These are phyloP conservation scores for Diatrype stigma DNA, from an alignment of 2,329 filamentous ascomycete genomes.

Conservation along the genomic window DNA sequence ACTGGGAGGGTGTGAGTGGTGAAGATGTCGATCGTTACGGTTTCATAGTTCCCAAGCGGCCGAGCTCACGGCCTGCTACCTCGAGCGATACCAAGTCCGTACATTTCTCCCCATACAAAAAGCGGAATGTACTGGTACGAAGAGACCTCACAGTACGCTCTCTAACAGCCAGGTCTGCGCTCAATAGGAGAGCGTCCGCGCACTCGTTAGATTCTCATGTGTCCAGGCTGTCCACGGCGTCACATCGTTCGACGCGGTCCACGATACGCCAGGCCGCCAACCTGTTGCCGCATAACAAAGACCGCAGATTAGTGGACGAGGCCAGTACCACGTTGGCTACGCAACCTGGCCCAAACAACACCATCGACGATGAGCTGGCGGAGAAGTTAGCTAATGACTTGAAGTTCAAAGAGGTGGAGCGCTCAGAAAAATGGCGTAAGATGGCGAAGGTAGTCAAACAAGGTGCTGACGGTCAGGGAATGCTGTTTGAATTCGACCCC, in stretches of 20 bases:
- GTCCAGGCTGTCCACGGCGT: constrained; percentile 47
- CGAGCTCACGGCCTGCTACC: constrained; percentile 37
- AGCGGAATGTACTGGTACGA: constrained; percentile 42
- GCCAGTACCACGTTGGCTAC: constrained; percentile 64
- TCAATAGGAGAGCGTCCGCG: constrained; percentile 52
- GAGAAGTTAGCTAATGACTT: constrained; percentile 50
- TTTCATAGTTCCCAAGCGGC: constrained; percentile 53
- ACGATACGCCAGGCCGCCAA: constrained; percentile 56
- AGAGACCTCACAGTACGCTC: constrained; percentile 34
- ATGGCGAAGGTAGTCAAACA: constrained; percentile 57
- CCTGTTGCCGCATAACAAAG: constrained; percentile 56
- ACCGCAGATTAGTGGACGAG: constrained; percentile 59
- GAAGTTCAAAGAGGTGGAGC: constrained; percentile 59
- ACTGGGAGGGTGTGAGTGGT: constrained; percentile 62
- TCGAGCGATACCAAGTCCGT: constrained; percentile 38
- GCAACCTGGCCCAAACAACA: constrained; percentile 52
- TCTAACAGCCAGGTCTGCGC: constrained; percentile 38
- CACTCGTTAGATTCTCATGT: constrained; percentile 56
- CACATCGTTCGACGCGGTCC: constrained; percentile 50
- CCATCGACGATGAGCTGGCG: constrained; percentile 50
- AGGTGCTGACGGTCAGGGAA: constrained; percentile 51
- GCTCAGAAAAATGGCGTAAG: constrained; percentile 63
- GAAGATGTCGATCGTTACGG: constrained; percentile 64
- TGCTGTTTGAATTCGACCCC: constrained; percentile 74
- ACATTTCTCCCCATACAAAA: constrained; percentile 39